phyloP scores from a whole-genome alignment of 2,329 filamentous ascomycete species.

The Coniochaeta pulveracea region DNA sequence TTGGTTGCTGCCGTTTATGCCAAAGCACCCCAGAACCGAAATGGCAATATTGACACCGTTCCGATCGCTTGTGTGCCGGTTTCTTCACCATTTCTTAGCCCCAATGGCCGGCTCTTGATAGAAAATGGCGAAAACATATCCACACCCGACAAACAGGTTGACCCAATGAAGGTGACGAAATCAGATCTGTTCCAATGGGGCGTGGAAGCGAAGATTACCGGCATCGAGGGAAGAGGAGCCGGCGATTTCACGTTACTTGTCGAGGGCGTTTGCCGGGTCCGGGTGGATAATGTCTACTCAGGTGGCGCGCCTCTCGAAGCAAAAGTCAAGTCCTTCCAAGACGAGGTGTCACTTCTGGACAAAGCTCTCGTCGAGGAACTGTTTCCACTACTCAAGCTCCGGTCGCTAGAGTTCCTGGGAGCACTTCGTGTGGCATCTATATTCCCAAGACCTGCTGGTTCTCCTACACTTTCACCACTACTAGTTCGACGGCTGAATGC shows the following conservation, averaged over 20 bases:
- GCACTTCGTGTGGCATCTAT: conserved; percentile 76
- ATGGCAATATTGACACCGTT: conserved; percentile 53
- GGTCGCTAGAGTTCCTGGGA: conserved; percentile 77
- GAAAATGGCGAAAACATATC: conserved; percentile 48
- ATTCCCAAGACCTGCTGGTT: conserved; percentile 56
- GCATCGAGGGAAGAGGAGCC: conserved; percentile 63
- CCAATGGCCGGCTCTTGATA: conserved; percentile 66
- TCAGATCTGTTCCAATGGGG: conserved; percentile 74
- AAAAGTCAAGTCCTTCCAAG: conserved; percentile 59
- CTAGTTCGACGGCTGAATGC: conserved; percentile 77
- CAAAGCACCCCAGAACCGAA: conserved; percentile 56
- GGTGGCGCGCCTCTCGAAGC: conserved; percentile 82
- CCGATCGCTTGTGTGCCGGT: conserved; percentile 83
- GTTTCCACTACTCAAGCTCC: conserved; percentile 71
- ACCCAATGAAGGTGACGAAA: conserved; percentile 49
- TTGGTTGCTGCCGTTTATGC: conserved; percentile 80
- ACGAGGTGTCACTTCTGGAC: conserved; percentile 42
- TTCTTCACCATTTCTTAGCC: conserved; percentile 60
- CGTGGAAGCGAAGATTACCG: conserved; percentile 67
- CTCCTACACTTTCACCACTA: conserved; percentile 64
- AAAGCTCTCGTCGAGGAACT: conserved; percentile 49
- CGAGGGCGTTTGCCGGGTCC: conserved; percentile 70
- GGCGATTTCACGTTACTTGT: conserved; percentile 76
- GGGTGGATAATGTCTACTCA: conserved; percentile 61
- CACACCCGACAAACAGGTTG: conserved; percentile 31